phyloP scores from a whole-genome alignment of 495 filamentous ascomycete species.

The Entonaema liquescens region DNA sequence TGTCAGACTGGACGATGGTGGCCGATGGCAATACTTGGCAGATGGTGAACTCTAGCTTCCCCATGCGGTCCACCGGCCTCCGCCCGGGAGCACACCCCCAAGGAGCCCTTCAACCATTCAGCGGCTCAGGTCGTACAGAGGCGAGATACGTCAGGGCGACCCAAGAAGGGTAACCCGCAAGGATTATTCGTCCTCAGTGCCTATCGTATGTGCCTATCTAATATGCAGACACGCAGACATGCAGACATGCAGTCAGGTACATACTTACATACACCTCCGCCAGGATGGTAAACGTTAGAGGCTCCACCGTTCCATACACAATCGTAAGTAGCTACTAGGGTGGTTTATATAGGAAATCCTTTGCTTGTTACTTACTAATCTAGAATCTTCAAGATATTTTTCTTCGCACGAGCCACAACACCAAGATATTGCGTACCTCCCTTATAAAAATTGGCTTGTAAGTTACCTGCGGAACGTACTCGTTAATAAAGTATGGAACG shows the following conservation, averaged over 20 bases:
- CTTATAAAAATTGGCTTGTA: too few relatives aligned
- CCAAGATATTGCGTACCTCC: too few relatives aligned
- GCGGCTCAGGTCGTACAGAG: neutral
- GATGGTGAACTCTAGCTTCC: constrained; percentile 37
- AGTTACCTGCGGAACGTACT: too few relatives aligned
- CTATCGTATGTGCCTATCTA: neutral
- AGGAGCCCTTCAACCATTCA: constrained; percentile 19
- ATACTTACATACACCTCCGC: too few relatives aligned
- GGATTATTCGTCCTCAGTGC: constrained; percentile 13
- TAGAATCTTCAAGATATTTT: too few relatives aligned
- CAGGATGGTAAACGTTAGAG: too few relatives aligned
- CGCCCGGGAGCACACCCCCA: constrained; percentile 15
- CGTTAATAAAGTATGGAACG: too few relatives aligned
- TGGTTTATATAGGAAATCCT: too few relatives aligned
- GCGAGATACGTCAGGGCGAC: constrained; percentile 34
- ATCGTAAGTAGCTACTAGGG: too few relatives aligned
- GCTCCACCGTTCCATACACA: too few relatives aligned
- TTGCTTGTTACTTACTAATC: too few relatives aligned
- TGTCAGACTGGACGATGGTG: constrained; percentile 18
- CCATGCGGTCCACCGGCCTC: constrained; percentile 37
- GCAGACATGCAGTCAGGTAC: neutral
- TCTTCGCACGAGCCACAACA: too few relatives aligned
- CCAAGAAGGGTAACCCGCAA: constrained; percentile 24
- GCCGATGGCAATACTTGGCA: constrained; percentile 34
- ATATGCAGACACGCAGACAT: neutral